These are phyloP conservation scores for Fusarium tuaranense DNA, from an alignment of 2,329 filamentous ascomycete genomes.

Conservation along the genomic window DNA sequence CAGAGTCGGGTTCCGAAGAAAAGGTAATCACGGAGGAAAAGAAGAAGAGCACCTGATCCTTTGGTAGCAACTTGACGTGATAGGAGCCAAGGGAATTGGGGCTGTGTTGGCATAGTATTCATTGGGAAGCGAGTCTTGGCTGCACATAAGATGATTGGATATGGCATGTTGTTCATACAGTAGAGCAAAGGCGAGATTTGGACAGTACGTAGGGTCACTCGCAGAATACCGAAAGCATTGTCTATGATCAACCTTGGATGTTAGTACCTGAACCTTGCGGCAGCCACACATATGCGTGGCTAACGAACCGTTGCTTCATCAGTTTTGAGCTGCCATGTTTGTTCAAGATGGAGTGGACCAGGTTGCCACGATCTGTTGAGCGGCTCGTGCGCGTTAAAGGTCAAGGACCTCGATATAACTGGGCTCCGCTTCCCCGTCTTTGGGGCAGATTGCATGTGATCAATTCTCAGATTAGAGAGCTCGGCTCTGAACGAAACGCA, in stretches of 20 bases:
- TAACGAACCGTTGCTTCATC: not conserved
- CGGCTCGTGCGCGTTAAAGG: conserved; percentile 18
- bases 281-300: conserved; percentile 5
- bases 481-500: not conserved
- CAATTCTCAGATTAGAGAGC: not conserved
- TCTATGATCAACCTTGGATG: not conserved
- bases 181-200: conserved; percentile 7
- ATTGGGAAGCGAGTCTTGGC: conserved; percentile 14
- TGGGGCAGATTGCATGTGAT: conserved; percentile 15
- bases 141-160: conserved; percentile 17
- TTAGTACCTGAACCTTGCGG: not conserved
- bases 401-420: conserved; percentile 20
- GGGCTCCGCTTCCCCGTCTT: conserved; percentile 28
- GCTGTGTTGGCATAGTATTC: conserved; percentile 2
- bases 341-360: conserved; percentile 16
- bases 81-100: conserved; percentile 16
- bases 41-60: conserved; percentile 15
- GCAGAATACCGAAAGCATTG: not conserved
- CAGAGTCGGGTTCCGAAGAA: conserved; percentile 27
- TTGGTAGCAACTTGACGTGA: not conserved
- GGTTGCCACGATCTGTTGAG: conserved; percentile 9
- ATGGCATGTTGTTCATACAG: not conserved
- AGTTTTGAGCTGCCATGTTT: conserved; percentile 29
- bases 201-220: not conserved
- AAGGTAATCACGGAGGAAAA: conserved; percentile 18